Percentiles rank a stretch among this genome's conserved stretches.
These are phyloP conservation scores for Chrysanthemum lavandulifolium DNA, from an alignment of 129 eudicot genomes.

Conservation along the genomic window DNA sequence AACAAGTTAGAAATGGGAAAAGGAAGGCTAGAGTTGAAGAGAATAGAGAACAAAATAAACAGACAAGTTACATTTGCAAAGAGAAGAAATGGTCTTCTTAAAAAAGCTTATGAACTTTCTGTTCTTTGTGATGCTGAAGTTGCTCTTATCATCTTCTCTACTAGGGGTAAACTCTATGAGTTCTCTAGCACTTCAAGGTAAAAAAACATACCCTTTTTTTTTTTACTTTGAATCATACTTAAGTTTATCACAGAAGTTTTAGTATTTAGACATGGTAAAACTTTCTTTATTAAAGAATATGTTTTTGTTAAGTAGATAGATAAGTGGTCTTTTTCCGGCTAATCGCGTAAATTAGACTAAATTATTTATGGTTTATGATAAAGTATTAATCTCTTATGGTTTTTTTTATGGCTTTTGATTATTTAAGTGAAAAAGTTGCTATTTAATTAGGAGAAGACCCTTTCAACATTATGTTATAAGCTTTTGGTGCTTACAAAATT, in stretches of 20 bases:
- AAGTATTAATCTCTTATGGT: no score
- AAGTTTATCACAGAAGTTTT: no score
- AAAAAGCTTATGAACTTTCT: constrained; percentile 51
- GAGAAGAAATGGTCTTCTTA: constrained; percentile 46
- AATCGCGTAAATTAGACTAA: neutral
- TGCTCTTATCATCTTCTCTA: constrained; percentile 50
- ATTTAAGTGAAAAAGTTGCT: neutral
- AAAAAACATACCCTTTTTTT: neutral
- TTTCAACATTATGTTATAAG: no score
- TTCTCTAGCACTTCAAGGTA: constrained; percentile 48
- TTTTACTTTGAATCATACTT: neutral
- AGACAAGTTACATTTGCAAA: constrained; percentile 47
- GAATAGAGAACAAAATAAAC: constrained; percentile 51
- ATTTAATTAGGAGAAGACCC: no score
- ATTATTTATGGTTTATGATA: neutral
- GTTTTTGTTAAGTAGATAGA: neutral
- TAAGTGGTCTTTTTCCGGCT: neutral
- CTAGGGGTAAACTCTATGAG: constrained; percentile 47
- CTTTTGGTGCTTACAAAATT: no score
- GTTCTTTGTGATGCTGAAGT: constrained; percentile 52
- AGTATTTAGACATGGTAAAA: neutral
- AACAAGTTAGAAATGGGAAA: constrained; percentile 33
- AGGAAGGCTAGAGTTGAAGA: constrained; percentile 45
- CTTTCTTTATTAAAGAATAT: neutral
- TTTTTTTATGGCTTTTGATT: no score